Evolutionary conservation across 805 yeast species (phyloP).

Genomic region (Zygotorulaspora sp.): DNA sequence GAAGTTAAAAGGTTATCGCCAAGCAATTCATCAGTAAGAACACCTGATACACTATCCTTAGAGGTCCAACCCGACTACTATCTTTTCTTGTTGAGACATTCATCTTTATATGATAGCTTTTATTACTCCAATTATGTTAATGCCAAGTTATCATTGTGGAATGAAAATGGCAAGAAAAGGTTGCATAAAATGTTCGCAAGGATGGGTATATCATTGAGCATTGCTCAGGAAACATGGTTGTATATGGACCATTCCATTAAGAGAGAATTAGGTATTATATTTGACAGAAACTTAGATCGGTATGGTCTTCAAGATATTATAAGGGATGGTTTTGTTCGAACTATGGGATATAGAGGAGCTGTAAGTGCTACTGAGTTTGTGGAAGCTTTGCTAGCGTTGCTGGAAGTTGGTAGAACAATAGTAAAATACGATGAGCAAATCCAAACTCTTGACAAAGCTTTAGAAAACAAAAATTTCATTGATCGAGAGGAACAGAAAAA

Average conservation of each 20-base stretch:
- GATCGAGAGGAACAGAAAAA: constrained; percentile 47
- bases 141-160: constrained; percentile 82
- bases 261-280: constrained; percentile 61
- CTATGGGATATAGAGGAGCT: constrained; percentile 83
- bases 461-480: constrained; percentile 23
- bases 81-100: constrained; percentile 80
- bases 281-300: constrained; percentile 61
- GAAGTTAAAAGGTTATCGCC: constrained; percentile 72
- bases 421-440: constrained; percentile 25
- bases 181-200: constrained; percentile 89
- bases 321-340: constrained; percentile 79
- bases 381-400: constrained; percentile 77
- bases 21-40: constrained; percentile 32
- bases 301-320: constrained; percentile 81
- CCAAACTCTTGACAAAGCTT: constrained; percentile 28
- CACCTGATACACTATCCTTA: constrained; percentile 45
- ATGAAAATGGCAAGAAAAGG: constrained; percentile 82
- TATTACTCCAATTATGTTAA: constrained; percentile 87
- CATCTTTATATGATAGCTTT: constrained; percentile 89
- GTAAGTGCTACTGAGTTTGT: constrained; percentile 91
- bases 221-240: constrained; percentile 90
- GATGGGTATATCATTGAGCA: constrained; percentile 88
- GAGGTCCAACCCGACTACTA: constrained; percentile 79
- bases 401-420: constrained; percentile 57
- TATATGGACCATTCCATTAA: constrained; percentile 82